Evolutionary conservation across 495 filamentous ascomycete species (phyloP), one percentile per base, ranked within the genome.

Genomic region (Tricharina praecox): DNA sequence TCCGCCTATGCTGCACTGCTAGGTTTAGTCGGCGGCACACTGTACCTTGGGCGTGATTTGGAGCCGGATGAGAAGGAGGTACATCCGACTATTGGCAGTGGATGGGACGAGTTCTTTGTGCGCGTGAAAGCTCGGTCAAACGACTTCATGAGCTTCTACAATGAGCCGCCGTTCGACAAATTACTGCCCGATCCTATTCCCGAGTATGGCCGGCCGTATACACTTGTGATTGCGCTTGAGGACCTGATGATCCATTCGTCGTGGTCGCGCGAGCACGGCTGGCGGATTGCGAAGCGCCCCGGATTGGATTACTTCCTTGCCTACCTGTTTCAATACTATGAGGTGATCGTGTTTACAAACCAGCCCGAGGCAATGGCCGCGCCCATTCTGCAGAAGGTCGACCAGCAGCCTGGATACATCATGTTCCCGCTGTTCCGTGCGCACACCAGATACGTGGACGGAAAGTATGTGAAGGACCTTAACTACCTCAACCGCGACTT

Each of bases 391-490:
- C 75, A 82, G 40, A 97, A 97, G 65, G 71, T 97, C 32, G 90
- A 96, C 61, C 90, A 87, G n/a, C 95, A 80, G 67, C 84, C 79
- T 39, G 58, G 58, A 11, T 83, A 96, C 64, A 82, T 96, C 63
- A 82, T 88, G 68, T 96, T 82, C 81, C 87, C 86, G 2, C 68
- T 97, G 21, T 94, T 85, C 68, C 73, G 92, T 38, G 90, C 96
- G 64, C 90, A 88, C 35, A 95, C 92, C 20, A 75, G 81, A 43
- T 97, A 95, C 66, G 80, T 92, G 65, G 79, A 90, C 51, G 90
- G 90, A 48, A 84, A 94, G 65, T 86, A 95, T 56, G 72, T 97
- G 63, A 97, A 97, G 80, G 90, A 97, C 64, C 76, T 97, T 32
- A 82, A 85, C 3, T 95, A 92, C 66, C 75, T 97, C 51, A 97